Evolutionary conservation across 2,329 filamentous ascomycete genomes (phyloP).

Genomic region (Epichloe hybrida): DNA sequence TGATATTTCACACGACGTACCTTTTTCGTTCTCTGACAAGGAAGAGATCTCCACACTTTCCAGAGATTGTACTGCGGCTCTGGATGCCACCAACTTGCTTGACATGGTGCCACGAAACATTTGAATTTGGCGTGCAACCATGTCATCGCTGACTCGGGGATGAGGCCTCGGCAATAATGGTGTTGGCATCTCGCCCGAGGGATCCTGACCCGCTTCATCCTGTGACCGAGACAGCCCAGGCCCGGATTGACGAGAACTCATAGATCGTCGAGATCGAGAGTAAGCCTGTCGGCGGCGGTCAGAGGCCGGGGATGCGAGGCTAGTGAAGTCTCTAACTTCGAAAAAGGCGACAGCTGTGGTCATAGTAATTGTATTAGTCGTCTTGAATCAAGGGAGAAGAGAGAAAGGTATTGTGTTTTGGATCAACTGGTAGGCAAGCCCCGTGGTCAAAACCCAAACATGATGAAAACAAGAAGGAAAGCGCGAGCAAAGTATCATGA

Average conservation of each 20-base stretch:
- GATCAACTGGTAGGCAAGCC: too few species aligned
- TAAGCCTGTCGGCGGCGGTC: conserved; percentile 15
- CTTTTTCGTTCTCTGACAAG: conserved; percentile 32
- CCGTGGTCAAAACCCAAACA: too few species aligned
- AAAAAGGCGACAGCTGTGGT: not conserved
- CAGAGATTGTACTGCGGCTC: conserved; percentile 30
- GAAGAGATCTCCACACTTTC: conserved; percentile 31
- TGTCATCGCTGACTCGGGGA: conserved; percentile 16
- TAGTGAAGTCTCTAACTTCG: not conserved
- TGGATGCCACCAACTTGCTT: conserved; percentile 34
- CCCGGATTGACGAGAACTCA: conserved; percentile 10
- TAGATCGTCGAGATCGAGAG: conserved; percentile 15
- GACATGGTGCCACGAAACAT: conserved; percentile 30
- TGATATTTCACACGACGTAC: conserved; percentile 22
- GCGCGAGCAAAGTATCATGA: too few species aligned
- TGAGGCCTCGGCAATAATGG: not conserved
- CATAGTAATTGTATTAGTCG: not conserved
- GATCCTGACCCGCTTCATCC: conserved; percentile 8
- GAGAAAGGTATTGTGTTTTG: too few species aligned
- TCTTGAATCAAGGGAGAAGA: too few species aligned
- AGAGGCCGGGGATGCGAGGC: conserved; percentile 10
- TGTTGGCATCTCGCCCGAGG: not conserved
- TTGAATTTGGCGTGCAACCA: conserved; percentile 28
- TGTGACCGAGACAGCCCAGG: conserved; percentile 13
- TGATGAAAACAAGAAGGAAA: too few species aligned